phyloP scores from a whole-genome alignment of 2,329 filamentous ascomycete species.

The Pseudogymnoascus sp. region DNA sequence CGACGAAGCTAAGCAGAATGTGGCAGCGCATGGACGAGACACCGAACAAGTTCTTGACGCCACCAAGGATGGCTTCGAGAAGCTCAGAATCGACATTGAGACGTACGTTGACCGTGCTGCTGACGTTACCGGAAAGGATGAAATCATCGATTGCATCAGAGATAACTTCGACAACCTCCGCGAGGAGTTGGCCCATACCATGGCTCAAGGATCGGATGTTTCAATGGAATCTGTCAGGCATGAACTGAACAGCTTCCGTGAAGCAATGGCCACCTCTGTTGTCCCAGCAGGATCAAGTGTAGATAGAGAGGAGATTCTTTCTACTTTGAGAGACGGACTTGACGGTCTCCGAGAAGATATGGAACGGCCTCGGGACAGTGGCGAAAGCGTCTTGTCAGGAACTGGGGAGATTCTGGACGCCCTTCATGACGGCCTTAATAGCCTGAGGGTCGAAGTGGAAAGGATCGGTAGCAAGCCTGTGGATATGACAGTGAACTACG shows the following conservation, averaged over 20 bases:
- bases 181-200: constrained; percentile 58
- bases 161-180: constrained; percentile 58
- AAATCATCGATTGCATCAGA: constrained; percentile 63
- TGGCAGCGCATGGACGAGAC: constrained; percentile 68
- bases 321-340: constrained; percentile 55
- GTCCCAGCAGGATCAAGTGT: constrained; percentile 36
- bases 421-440: constrained; percentile 77
- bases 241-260: constrained; percentile 53
- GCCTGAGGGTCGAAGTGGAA: constrained; percentile 70
- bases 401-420: constrained; percentile 85
- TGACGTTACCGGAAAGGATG: constrained; percentile 63
- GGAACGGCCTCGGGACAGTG: constrained; percentile 33
- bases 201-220: constrained; percentile 39
- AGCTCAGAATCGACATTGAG: constrained; percentile 71
- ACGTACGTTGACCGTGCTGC: constrained; percentile 66
- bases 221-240: constrained; percentile 42
- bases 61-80: constrained; percentile 78
- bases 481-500: constrained; percentile 77
- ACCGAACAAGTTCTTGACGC: constrained; percentile 85
- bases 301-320: constrained; percentile 61
- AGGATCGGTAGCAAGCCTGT: constrained; percentile 67
- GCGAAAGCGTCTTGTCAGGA: constrained; percentile 37
- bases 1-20: constrained; percentile 65
- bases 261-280: constrained; percentile 45
- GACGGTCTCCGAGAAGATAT: constrained; percentile 70